Conservation (phyloP, 495 filamentous ascomycete species). For the Sphaerosporella brunnea region DNA sequence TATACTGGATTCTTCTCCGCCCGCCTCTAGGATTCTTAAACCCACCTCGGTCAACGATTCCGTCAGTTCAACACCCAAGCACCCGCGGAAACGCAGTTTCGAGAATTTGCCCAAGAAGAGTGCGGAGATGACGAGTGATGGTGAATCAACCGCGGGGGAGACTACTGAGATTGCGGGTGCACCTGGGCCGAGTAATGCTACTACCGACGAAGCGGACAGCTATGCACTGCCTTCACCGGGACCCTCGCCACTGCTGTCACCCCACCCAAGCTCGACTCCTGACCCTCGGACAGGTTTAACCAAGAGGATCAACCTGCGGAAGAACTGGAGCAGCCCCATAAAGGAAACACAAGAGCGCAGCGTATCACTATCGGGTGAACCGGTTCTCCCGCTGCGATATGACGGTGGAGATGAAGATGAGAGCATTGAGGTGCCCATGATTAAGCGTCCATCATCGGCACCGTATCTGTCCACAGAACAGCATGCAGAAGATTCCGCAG, state of each 20-base stretch:
- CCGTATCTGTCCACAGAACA: neutral
- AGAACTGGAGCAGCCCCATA: neutral
- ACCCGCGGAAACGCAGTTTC: too few species aligned
- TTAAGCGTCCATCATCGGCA: neutral
- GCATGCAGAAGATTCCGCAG: too few species aligned
- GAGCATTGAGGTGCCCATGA: neutral
- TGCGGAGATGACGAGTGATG: too few species aligned
- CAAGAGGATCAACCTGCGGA: neutral
- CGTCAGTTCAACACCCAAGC: slow-evolving; percentile 13
- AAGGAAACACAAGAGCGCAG: too few species aligned
- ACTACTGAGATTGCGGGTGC: too few species aligned
- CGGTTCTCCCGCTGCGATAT: too few species aligned
- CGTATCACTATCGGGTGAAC: too few species aligned
- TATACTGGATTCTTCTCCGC: neutral
- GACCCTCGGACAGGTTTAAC: neutral
- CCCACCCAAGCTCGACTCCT: neutral
- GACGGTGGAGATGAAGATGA: neutral
- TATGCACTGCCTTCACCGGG: neutral
- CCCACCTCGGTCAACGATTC: slow-evolving; percentile 5
- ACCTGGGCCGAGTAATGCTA: too few species aligned
- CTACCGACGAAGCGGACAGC: too few species aligned
- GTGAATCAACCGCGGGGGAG: too few species aligned
- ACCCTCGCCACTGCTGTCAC: neutral
- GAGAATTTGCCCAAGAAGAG: too few species aligned
- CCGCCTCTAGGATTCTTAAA: neutral